Base-by-base conservation (phyloP, 2,329 filamentous ascomycete species). In the Hypomyces perniciosus region DNA sequence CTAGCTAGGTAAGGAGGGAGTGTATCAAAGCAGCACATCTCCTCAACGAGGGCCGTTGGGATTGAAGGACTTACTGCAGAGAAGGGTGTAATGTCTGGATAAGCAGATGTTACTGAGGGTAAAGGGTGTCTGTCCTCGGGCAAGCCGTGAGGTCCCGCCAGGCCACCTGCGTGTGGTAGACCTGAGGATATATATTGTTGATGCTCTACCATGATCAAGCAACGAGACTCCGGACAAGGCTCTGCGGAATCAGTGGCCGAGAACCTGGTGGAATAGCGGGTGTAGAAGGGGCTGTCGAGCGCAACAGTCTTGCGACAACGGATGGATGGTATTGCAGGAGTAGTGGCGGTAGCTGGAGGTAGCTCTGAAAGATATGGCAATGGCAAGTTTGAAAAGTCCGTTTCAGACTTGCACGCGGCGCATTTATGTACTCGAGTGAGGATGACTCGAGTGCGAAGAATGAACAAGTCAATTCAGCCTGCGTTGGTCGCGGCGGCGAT, bases 181-280 rank as follows among this genome's bases (percentile, higher is more conserved):
- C 62, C 61, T 59, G 61, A 58, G 56, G 60, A 52, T 57, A 66
- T 61, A 59, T 66, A 68, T 46, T 62, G 62, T 61, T 66, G 62
- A 59, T 66, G 59, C 62, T 67, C 64, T 53, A 64, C 63, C 65
- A 68, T 67, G 62, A 57, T 66, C 64, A 65, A 49, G 52, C 48
- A 34, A 35, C 30, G 47, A 37, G 27, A 34, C 8, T 46, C 13
- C 43, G 29, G 47, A 8, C 37, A 44, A 27, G 31, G 31, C n/a
- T 40, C 43, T 43, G 31, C 39, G 48, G 56, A 20, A 20, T 20
- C 20, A 20, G 54, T 42, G 57, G 46, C 55, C 54, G 58, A 13
- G 33, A 46, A 39, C 44, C 28, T 28, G 6, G 33, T 8, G 8
- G 33, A 50, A 52, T 8, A 9, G 12, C 20, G 20, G 20, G 20